Evolutionary conservation across 352 stramenopile genomes (phyloP), one percentile per base, ranked within the genome.

Genomic region (Phytophthora foliorum): DNA sequence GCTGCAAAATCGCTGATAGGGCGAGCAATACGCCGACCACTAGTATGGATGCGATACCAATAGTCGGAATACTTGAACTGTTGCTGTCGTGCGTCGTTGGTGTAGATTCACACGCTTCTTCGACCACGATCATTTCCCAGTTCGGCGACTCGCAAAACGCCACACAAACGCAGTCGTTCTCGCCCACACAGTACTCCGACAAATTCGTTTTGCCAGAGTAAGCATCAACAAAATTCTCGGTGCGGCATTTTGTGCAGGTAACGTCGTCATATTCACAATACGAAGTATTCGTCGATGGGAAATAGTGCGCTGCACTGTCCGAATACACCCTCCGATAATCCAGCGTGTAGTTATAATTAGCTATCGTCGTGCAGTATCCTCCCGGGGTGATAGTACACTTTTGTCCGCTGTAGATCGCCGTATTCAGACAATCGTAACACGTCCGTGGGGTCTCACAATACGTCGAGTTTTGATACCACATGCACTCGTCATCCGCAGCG

Each of bases 381-480:
- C 60, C 75, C 4, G 77, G 75, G 1, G 82, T 78, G 57, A 91
- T 79, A 41, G 78, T 84, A 57, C 81, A 91, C 42, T 74, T 78
- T 51, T 75, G 46, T 38, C 74, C 74, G 36, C 52, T 75, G 51
- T 78, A 80, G 2, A 83, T 51, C 36, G 45, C 57, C 54, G 74
- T 72, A 44, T 88, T 88, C 11, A 91, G 66, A 57, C 82, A 91
- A 63, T 91, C 82, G 42, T 78, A 87, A 61, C 82, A 91, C 17
- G 75, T 78, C 6, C 81, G 72, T 13, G 77, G 75, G 0, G 67
- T 74, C 45, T 75, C 59, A 49, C 72, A 90, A 49, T 67, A 73
- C 6, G 80, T 88, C 55, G 84, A 81, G 50, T 83, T 91, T 66
- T 86, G 77, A 56, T 86, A 86, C 82, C 82, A 91, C 69, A 77